These are phyloP conservation scores for Austroboletus novae-zelandiae DNA, from an alignment of 1,284 basidiomycete genomes.

Conservation along the genomic window DNA sequence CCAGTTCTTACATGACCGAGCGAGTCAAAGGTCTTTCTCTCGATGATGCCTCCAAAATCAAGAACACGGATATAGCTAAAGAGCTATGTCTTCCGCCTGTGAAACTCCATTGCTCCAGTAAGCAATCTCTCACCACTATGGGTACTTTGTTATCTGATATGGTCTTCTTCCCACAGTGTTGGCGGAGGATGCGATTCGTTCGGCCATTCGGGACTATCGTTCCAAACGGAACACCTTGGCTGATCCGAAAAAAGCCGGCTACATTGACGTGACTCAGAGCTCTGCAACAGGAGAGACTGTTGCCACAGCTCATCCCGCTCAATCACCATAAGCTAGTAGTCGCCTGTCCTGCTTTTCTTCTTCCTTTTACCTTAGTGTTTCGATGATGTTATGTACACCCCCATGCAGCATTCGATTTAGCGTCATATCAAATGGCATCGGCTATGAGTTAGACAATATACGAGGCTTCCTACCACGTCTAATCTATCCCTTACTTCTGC, in stretches of 20 bases:
- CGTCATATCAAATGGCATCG: constrained; percentile 2
- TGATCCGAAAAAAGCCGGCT: constrained; percentile 56
- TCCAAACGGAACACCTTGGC: constrained; percentile 64
- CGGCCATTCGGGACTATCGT: constrained; percentile 91
- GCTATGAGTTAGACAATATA: not conserved
- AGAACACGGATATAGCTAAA: constrained; percentile 99
- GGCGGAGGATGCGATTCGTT: constrained; percentile 97
- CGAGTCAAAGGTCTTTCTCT: constrained; percentile 93
- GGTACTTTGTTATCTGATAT: constrained; percentile 18
- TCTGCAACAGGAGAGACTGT: constrained; percentile 64
- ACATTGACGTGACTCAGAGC: constrained; percentile 77
- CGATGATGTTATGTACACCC: constrained; percentile 15
- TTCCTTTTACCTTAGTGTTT: constrained; percentile 13
- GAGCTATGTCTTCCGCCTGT: constrained; percentile 95
- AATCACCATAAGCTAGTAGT: constrained; percentile 19
- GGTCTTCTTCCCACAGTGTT: constrained; percentile 59
- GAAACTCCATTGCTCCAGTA: constrained; percentile 89
- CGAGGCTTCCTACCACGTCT: not conserved
- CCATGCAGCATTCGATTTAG: constrained; percentile 10
- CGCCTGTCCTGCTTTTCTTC: constrained; percentile 2
- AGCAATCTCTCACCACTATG: constrained; percentile 30
- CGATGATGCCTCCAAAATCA: constrained; percentile 94
- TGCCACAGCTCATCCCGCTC: constrained; percentile 59
- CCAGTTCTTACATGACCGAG: constrained; percentile 97
- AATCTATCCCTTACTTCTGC: constrained; percentile 23